phyloP scores from a whole-genome alignment of 2,329 filamentous ascomycete genomes.

The Dothidotthia symphoricarpi region DNA sequence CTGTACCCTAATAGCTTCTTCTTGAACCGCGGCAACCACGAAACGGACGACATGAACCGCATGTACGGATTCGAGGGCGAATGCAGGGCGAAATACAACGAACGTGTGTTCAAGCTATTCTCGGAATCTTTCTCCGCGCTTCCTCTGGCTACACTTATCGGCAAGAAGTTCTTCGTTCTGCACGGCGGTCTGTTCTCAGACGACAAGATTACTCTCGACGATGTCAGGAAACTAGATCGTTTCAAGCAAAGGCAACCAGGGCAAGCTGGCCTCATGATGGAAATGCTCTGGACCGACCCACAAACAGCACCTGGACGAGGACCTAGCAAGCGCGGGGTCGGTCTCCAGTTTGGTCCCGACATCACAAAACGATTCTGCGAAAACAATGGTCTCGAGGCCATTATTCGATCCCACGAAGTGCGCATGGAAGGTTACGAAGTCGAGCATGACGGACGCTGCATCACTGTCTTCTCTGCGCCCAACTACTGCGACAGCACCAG shows the following conservation, averaged over 20 bases:
- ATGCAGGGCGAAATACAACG: slow-evolving; percentile 97
- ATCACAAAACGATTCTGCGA: slow-evolving; percentile 97
- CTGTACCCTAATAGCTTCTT: slow-evolving; percentile 83
- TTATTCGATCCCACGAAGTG: slow-evolving; percentile 96
- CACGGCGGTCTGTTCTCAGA: slow-evolving; percentile 96
- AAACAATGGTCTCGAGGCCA: slow-evolving; percentile 87
- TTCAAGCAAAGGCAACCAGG: slow-evolving; percentile 91
- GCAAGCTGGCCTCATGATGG: slow-evolving; percentile 97
- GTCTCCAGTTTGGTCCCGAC: slow-evolving; percentile 94
- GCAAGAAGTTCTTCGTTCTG: slow-evolving; percentile 84
- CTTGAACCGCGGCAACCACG: slow-evolving; percentile 96
- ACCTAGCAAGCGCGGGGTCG: slow-evolving; percentile 94
- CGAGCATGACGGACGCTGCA: slow-evolving; percentile 92
- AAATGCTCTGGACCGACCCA: slow-evolving; percentile 99
- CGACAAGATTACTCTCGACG: slow-evolving; percentile 85
- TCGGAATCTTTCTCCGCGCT: slow-evolving; percentile 96
- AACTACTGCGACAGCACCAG: slow-evolving; percentile 97
- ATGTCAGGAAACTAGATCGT: slow-evolving; percentile 88
- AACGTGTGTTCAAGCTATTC: slow-evolving; percentile 93
- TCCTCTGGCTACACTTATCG: slow-evolving; percentile 86
- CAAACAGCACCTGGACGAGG: slow-evolving; percentile 82
- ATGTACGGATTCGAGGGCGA: slow-evolving; percentile 98
- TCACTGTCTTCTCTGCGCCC: slow-evolving; percentile 98
- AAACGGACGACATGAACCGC: slow-evolving; percentile 99
- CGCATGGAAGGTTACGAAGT: slow-evolving; percentile 99